Evolutionary conservation across 352 stramenopile genomes (phyloP), one percentile per base, ranked within the genome.

Genomic region (Phytophthora cajani): DNA sequence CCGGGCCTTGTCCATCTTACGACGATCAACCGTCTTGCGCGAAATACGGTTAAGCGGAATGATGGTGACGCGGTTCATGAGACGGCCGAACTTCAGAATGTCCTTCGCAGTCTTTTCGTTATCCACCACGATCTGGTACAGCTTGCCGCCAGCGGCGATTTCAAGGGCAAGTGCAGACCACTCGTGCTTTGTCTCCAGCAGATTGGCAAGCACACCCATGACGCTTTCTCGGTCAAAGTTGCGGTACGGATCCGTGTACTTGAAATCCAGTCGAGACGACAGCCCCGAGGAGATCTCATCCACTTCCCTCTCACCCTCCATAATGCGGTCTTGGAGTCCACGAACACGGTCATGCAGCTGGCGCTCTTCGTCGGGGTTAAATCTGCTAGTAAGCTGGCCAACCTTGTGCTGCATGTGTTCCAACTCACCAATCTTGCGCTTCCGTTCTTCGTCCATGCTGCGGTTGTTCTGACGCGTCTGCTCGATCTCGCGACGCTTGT

Each of bases 121-220:
- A 72, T 99, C 98, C 17, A 99, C 98, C 27, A 99, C 98, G 40
- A 99, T 97, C 75, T 99, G 96, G 71, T 98, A 99, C 9, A 99
- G 81, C 67, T 98, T 99, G 38, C 97, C 98, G 40, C 98, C 98
- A 5, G 98, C 98, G 27, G 94, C 96, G 55, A 99, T 98, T 81
- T 99, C 98, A 1, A 99, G 81, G 16, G 98, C 98, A 14, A 98
- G 98, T 14, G 97, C 91, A 64, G 97, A 91, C 75, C 88, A 92
- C 40, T 93, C 81, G 56, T 99, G 77, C 62, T 98, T 98, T 0
- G 99, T 97, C 59, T 97, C 82, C 8, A 99, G 77, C 9, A 99
- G 82, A 44, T 97, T 96, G 14, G 97, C 97, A n/a, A 99, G 85
- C 17, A 99, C 82, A 40, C 98, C 98, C 77, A 99, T 99, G 11